These are phyloP conservation scores for Yarrowia bubula DNA, from an alignment of 805 yeast species.

Conservation along the genomic window DNA sequence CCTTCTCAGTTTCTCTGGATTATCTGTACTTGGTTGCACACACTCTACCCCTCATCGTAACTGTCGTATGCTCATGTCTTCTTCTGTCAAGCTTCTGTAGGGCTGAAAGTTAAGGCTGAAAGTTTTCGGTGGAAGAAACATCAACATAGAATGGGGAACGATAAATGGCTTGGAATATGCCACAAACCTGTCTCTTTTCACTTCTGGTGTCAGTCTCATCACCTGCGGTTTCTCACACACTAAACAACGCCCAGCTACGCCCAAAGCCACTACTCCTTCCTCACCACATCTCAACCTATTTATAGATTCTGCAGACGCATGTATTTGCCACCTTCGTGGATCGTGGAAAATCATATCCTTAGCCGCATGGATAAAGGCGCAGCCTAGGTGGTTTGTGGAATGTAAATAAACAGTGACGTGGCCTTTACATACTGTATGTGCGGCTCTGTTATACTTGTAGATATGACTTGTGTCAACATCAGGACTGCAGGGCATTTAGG, in stretches of 20 bases:
- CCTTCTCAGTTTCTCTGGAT: too few species aligned
- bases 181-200: too few species aligned
- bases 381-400: background rate
- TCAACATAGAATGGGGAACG: too few species aligned
- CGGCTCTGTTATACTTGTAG: too few species aligned
- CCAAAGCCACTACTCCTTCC: background rate
- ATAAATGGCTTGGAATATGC: too few species aligned
- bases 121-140: background rate
- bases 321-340: slow-evolving; percentile 15
- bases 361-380: slow-evolving; percentile 15
- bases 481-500: too few species aligned
- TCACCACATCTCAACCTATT: background rate
- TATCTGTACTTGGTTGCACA: background rate
- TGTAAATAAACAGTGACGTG: background rate
- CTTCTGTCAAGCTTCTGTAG: slow-evolving; percentile 6
- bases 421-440: background rate
- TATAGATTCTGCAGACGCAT: background rate
- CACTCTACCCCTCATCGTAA: background rate
- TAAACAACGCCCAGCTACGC: too few species aligned
- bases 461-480: too few species aligned
- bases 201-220: too few species aligned
- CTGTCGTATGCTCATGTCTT: slow-evolving; percentile 13
- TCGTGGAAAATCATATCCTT: background rate
- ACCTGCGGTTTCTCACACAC: too few species aligned
- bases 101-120: background rate